Base-by-base conservation (phyloP, 1,284 basidiomycete species). In the Amylostereum areolatum region DNA sequence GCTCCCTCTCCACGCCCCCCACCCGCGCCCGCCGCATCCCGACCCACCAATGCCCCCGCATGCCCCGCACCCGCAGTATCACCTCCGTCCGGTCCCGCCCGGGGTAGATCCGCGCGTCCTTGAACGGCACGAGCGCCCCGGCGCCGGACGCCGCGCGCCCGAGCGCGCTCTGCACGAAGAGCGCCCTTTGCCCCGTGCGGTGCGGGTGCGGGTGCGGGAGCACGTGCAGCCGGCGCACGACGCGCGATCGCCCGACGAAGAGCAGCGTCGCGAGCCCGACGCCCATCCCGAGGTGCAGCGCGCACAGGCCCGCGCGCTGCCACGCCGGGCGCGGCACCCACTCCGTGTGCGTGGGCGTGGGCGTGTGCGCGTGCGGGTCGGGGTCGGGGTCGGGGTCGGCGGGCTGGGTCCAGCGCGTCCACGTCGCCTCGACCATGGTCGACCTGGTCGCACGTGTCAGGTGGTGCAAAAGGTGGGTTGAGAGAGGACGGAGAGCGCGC, bases 81-180 rank as follows among this genome's bases (percentile, higher is more conserved):
- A 71, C 58, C 60, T 75, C 71, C 4, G 61, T 61, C 12, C 61
- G 54, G 45, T 69, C 66, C 43, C 66, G 59, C 12, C 69, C 70
- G 12, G 64, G 59, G 12, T 57, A 50, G 9, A 75, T 54, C 12
- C 56, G 59, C 55, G 70, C 68, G 24, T 59, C 53, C 2, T 46
- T 50, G 31, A 72, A 52, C 2, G 70, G 68, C 45, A 68, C 66
- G 9, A 66, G 52, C 18, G 57, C 55, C n/a, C n/a, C n/a, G n/a
- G n/a, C n/a, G 4, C 72, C 73, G 42, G 66, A 66, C 10, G 51
- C 56, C 42, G 55, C 57, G 47, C 60, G 59, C 52, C 72, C 65
- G 35, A 68, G 64, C 12, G 65, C 66, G 33, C 66, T 68, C 55
- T 73, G 72, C 31, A 74, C 53, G 49, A 75, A 68, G n/a, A 74